Conservation (phyloP, 2,329 filamentous ascomycete species). For the Penicillium sp. region DNA sequence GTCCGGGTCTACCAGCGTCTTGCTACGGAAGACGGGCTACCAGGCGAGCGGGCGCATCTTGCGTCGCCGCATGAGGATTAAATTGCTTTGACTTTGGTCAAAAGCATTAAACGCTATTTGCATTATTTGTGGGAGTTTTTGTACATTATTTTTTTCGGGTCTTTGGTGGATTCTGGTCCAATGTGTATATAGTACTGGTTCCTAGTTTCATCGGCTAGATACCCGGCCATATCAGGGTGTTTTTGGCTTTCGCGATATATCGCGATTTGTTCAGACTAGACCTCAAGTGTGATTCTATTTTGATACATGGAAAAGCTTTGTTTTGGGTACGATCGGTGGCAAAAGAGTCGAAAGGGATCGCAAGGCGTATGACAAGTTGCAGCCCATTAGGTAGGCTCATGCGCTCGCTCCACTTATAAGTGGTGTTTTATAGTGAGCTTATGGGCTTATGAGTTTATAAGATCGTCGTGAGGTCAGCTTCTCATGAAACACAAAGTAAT, state of each 20-base stretch:
- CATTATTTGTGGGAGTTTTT: slow-evolving; percentile 13
- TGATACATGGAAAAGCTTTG: neutral
- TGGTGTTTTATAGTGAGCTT: neutral
- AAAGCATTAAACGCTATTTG: neutral
- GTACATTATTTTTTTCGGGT: slow-evolving; percentile 5
- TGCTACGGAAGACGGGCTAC: slow-evolving; percentile 10
- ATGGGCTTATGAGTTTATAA: too few species aligned
- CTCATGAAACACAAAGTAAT: neutral
- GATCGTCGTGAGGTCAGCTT: neutral
- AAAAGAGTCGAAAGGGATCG: neutral
- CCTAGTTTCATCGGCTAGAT: neutral
- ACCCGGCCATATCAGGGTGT: neutral
- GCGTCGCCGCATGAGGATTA: slow-evolving; percentile 15
- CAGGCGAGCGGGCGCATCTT: slow-evolving; percentile 17
- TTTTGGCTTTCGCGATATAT: neutral
- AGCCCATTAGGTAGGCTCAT: neutral
- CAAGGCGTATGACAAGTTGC: neutral
- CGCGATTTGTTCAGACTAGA: neutral
- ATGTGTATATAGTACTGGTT: slow-evolving; percentile 10
- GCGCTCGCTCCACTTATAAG: neutral
- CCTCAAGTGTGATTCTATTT: neutral
- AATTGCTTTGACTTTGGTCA: neutral
- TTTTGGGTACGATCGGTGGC: neutral
- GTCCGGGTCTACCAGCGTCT: slow-evolving; percentile 25
- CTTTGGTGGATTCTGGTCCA: neutral